Evolutionary conservation across 306 rosid species (phyloP), one percentile per base, ranked within the genome.

Genomic region (Quercus variabilis): DNA sequence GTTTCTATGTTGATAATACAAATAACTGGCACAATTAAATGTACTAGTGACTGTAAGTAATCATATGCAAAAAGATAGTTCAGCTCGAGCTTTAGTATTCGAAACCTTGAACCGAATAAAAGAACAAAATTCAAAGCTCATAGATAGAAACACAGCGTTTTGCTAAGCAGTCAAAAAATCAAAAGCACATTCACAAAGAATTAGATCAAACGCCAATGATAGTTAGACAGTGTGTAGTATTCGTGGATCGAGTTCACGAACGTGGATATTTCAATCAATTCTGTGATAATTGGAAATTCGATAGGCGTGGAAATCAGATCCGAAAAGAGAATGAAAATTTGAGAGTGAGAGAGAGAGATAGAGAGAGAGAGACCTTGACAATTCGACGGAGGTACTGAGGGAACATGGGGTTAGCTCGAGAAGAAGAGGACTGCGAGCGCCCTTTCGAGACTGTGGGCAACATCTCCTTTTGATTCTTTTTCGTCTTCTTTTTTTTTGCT

Each of bases 371-470:
- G 73, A 96, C 99, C 99, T 96, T 96, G 90, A 96, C 86, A 63
- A 96, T 93, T 75, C 98, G 84, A 15, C 99, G 94, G 78, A 96
- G 92, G 81, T 96, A 96, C 73, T 91, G 99, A 82, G 89, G 84
- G 86, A 86, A 74, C 89, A 88, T 88, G 71, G 97, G 91, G 72
- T 96, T 91, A 81, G 96, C 87, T 79, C 96, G 91, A 69, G 97
- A 89, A 30, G 98, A 62, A 35, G 97, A 93, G 85, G 98, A 86
- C 74, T 93, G 90, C 43, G 96, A 75, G 72, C 97, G 96, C 79
- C 91, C 96, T 89, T 84, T 96, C 59, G 97, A 88, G 54, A 85
- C 83, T 54, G 96, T 96, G 38, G 99, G 99, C 89, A 96, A 82
- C 98, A 96, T 95, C 86, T 75, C 85, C 77, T 75, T n/a, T 64